Percentiles rank a stretch among this genome's conserved stretches.
phyloP scores from a whole-genome alignment of 805 yeast genomes.

The Yarrowia sp. region DNA sequence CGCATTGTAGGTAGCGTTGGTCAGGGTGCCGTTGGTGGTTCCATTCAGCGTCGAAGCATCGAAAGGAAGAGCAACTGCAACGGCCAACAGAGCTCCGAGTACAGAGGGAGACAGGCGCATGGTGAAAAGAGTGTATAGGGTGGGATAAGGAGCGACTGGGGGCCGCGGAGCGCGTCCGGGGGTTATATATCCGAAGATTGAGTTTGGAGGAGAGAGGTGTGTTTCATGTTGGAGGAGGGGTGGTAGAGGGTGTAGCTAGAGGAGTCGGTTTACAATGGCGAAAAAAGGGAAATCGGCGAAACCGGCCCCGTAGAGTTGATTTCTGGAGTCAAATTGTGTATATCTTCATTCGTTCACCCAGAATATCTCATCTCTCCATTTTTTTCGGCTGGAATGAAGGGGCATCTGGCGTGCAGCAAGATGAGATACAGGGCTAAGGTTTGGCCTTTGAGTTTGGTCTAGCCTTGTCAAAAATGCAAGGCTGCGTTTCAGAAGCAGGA shows the following conservation, averaged over 20 bases:
- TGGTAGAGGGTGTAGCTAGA: too few relatives aligned
- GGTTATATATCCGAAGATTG: conserved; percentile 4
- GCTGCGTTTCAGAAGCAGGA: conserved; percentile 31
- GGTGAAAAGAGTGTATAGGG: conserved; percentile 30
- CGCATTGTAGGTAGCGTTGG: neutral
- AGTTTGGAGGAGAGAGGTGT: neutral
- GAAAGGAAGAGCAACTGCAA: conserved; percentile 22
- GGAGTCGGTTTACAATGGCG: too few relatives aligned
- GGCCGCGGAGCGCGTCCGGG: neutral
- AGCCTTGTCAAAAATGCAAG: conserved; percentile 31
- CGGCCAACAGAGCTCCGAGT: conserved; percentile 23
- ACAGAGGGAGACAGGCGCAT: conserved; percentile 17
- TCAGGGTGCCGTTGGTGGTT: neutral
- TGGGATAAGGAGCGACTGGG: conserved; percentile 34
- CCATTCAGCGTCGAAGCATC: conserved; percentile 1
- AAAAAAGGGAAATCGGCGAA: too few relatives aligned
- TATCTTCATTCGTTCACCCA: too few relatives aligned
- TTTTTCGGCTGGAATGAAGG: conserved; percentile 22
- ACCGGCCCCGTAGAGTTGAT: too few relatives aligned
- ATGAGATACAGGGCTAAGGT: neutral
- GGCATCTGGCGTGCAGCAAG: conserved; percentile 30
- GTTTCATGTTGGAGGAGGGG: too few relatives aligned
- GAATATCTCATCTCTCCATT: too few relatives aligned
- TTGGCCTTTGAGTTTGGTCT: neutral
- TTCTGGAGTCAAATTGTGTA: too few relatives aligned